Percentiles rank a stretch among this genome's conserved stretches.
Evolutionary conservation across 768 basidiomycete genomes (phyloP).

Genomic region (Termitomyces sp.): DNA sequence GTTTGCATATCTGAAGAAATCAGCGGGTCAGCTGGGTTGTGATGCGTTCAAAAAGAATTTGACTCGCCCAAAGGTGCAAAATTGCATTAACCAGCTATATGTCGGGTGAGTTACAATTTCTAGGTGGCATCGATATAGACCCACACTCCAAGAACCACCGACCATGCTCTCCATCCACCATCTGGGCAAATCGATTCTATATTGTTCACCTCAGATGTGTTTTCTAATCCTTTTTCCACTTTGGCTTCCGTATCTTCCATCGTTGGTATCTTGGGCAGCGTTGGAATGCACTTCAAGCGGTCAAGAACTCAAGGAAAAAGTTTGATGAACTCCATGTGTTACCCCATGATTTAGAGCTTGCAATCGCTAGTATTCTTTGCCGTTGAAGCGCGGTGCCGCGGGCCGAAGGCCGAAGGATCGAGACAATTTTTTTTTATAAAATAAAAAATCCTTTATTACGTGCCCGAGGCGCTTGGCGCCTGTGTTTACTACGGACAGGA

Average conservation of each 20-base stretch:
- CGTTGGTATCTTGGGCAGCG: background rate
- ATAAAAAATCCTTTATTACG: too few relatives aligned
- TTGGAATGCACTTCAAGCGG: background rate
- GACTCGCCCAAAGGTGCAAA: slow-evolving; percentile 3
- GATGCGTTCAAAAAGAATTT: background rate
- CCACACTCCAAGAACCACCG: slow-evolving; percentile 37
- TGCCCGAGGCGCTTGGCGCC: too few relatives aligned
- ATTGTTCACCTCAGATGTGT: background rate
- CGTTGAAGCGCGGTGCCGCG: background rate
- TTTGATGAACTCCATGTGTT: background rate
- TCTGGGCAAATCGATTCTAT: slow-evolving; percentile 23
- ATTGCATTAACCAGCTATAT: slow-evolving; percentile 2
- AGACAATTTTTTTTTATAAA: too few relatives aligned
- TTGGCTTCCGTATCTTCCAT: background rate
- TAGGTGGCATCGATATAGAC: slow-evolving; percentile 3
- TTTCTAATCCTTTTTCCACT: background rate
- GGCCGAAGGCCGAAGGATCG: too few relatives aligned
- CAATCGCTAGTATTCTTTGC: background rate
- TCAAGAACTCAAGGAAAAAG: background rate
- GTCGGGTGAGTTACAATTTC: background rate
- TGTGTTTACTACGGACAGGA: too few relatives aligned
- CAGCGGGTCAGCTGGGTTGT: background rate
- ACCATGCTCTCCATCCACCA: slow-evolving; percentile 37
- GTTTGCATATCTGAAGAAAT: background rate
- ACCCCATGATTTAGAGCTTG: background rate